phyloP scores from a whole-genome alignment of 2,329 filamentous ascomycete species.

The Aquanectria penicillioides region DNA sequence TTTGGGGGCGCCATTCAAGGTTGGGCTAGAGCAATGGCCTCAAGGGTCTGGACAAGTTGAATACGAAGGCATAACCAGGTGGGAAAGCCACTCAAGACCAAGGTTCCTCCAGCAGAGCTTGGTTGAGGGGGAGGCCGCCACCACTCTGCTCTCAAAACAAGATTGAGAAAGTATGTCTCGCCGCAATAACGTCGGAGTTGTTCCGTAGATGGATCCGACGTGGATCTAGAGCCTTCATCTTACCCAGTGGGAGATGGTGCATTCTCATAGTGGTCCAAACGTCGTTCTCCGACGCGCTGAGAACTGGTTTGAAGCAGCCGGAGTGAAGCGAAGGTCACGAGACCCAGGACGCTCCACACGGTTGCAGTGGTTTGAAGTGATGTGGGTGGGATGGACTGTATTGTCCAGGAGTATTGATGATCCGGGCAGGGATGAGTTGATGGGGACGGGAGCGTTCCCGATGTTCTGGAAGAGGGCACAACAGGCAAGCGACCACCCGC shows the following conservation, averaged over 20 bases:
- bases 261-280: constrained; percentile 4
- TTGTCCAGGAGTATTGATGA: background rate
- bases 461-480: constrained; percentile 17
- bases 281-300: background rate
- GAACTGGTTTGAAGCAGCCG: no score
- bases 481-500: no score
- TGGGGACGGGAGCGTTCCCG: background rate
- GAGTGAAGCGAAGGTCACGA: no score
- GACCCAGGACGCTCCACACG: background rate
- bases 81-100: background rate
- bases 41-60: background rate
- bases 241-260: background rate
- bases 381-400: background rate
- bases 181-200: background rate
- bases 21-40: constrained; percentile 1
- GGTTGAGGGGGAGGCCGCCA: no score
- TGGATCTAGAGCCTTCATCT: background rate
- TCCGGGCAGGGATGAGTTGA: background rate
- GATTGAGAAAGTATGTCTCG: background rate
- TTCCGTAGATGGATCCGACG: background rate
- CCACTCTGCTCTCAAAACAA: no score
- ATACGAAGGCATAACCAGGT: background rate
- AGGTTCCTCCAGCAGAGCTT: constrained; percentile 1
- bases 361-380: background rate
- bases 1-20: background rate